Conservation (phyloP, 176 grass and related monocot genomes). For the Saccharum officinarum region DNA sequence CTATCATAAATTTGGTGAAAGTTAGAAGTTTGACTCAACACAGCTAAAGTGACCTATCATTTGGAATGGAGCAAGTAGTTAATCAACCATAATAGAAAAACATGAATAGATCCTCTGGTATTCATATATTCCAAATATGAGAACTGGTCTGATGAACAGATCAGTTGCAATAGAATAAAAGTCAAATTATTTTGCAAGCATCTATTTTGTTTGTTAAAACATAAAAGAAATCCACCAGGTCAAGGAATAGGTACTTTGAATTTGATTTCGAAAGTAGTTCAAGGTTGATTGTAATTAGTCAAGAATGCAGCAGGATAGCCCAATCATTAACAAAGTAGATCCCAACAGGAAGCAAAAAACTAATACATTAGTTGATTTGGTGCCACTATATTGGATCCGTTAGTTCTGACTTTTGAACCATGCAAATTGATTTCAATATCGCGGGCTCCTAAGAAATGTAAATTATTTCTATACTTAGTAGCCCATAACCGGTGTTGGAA, state of each 20-base stretch:
- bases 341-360: constrained; percentile 4
- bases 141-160: background rate
- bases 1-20: background rate
- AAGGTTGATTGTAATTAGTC: constrained; percentile 8
- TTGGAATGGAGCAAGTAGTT: constrained; percentile 20
- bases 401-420: background rate
- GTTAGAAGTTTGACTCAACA: background rate
- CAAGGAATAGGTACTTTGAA: constrained; percentile 16
- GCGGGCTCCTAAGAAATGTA: background rate
- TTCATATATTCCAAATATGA: constrained; percentile 17
- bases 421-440: background rate
- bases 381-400: constrained; percentile 11
- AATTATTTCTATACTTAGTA: background rate
- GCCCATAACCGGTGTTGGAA: background rate
- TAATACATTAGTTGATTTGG: constrained; percentile 27
- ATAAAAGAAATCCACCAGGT: constrained; percentile 2
- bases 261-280: constrained; percentile 22
- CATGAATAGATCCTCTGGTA: constrained; percentile 2
- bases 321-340: constrained; percentile 10
- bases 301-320: constrained; percentile 33
- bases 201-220: constrained; percentile 21
- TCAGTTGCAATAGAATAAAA: background rate
- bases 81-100: constrained; percentile 23
- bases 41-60: background rate
- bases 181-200: constrained; percentile 1